These are phyloP conservation scores for Panellus pusillus DNA, from an alignment of 768 basidiomycete species.

Conservation along the genomic window DNA sequence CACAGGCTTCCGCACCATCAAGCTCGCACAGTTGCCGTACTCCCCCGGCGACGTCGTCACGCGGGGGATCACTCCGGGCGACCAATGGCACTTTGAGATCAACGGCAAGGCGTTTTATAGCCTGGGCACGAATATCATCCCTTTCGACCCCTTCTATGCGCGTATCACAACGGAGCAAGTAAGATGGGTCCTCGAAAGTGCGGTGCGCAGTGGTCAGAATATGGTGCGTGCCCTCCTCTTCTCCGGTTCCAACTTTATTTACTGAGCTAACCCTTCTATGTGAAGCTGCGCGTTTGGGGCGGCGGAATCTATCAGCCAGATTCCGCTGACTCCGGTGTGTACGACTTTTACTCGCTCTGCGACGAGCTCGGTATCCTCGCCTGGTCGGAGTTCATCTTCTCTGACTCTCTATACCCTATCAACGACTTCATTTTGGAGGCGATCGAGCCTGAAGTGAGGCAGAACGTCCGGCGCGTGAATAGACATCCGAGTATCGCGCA, in stretches of 20 bases:
- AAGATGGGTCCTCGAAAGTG: constrained; percentile 57
- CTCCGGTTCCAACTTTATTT: neutral
- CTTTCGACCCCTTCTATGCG: constrained; percentile 61
- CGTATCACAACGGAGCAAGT: constrained; percentile 50
- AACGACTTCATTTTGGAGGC: constrained; percentile 53
- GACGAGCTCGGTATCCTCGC: constrained; percentile 62
- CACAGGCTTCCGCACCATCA: constrained; percentile 61
- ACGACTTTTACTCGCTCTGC: constrained; percentile 57
- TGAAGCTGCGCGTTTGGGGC: constrained; percentile 59
- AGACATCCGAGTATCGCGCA: constrained; percentile 57
- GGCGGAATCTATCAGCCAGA: constrained; percentile 53
- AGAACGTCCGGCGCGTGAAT: constrained; percentile 57
- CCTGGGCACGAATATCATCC: constrained; percentile 58
- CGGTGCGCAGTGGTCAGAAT: constrained; percentile 54
- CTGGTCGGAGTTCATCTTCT: constrained; percentile 65
- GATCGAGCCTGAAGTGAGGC: constrained; percentile 54
- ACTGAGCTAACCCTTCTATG: neutral
- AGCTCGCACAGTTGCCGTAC: constrained; percentile 51
- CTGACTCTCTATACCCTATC: constrained; percentile 55
- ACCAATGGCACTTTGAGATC: constrained; percentile 61
- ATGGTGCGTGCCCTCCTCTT: constrained; percentile 40
- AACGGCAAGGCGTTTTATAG: constrained; percentile 59
- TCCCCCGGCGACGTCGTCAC: constrained; percentile 40
- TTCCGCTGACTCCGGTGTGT: constrained; percentile 45
- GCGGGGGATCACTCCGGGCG: constrained; percentile 56